Evolutionary conservation across 106 monocot genomes (phyloP), one percentile per base, ranked within the genome.

Genomic region (Dendrobium catenatum): DNA sequence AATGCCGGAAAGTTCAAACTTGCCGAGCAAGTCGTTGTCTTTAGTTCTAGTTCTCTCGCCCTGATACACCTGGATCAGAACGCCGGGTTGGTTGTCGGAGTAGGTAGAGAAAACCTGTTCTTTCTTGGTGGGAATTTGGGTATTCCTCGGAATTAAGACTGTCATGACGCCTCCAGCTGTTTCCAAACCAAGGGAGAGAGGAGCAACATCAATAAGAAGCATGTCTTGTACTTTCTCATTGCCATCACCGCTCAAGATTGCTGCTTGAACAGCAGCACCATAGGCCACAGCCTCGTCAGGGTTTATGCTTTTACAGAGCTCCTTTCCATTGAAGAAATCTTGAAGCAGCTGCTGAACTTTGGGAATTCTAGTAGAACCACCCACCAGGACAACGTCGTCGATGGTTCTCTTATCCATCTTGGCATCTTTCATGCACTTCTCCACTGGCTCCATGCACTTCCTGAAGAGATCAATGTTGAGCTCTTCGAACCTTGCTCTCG

Each of bases 281-380:
- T 85, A 85, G 16, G 84, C 88, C 82, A 37, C 37, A 11, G 88
- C 88, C 20, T 88, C 88, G 56, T 88, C 88, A 18, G 84, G 79
- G 76, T 91, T 91, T 56, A 91, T 89, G 89, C 89, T 91, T 82
- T 88, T 89, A 85, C 91, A 91, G 55, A 91, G 83, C 77, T 91
- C 89, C 81, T 91, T 91, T 13, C 91, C 89, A 72, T 91, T 91
- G 84, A 89, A 91, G 75, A 92, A 89, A 61, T 89, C 87, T 47
- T 89, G 92, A n/a, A 92, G 72, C 1, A 88, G 68, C 80, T 93
- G 93, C 83, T 93, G 93, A 2, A 93, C 84, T 68, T 81, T 88
- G 9, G 93, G 93, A 80, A 93, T 93, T 55, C 88, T 75, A 29
- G 88, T 90, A 19, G 90, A 90, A 2, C 91, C 91, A 68, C 93